phyloP scores from a whole-genome alignment of 148 eudicot genomes.

The Cornus suecica region DNA sequence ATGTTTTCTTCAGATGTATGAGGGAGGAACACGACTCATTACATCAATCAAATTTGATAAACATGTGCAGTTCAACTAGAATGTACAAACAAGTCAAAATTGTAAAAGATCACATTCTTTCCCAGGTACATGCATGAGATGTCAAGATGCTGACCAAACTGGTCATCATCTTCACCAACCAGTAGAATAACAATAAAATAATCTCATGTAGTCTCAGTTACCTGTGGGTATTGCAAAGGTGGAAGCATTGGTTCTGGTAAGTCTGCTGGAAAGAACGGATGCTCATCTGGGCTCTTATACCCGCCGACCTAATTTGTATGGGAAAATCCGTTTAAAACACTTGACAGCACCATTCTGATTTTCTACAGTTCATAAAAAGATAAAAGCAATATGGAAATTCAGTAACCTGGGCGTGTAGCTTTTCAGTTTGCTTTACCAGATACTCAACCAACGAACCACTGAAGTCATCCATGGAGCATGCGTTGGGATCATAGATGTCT shows the following conservation, averaged over 20 bases:
- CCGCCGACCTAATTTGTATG: slow-evolving; percentile 48
- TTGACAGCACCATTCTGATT: background rate
- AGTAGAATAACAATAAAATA: background rate
- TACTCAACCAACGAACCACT: slow-evolving; percentile 53
- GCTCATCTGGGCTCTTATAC: slow-evolving; percentile 68
- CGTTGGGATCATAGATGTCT: slow-evolving; percentile 46
- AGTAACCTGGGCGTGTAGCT: slow-evolving; percentile 61
- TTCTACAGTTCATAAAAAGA: slow-evolving; percentile 2
- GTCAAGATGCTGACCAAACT: background rate
- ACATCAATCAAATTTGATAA: background rate
- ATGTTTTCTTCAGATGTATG: background rate
- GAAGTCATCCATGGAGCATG: slow-evolving; percentile 60
- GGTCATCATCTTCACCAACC: background rate
- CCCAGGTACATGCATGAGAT: slow-evolving; percentile 1
- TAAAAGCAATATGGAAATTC: background rate
- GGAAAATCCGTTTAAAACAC: background rate
- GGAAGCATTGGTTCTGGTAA: slow-evolving; percentile 59
- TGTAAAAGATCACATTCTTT: background rate
- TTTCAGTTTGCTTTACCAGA: slow-evolving; percentile 63
- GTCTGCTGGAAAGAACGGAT: slow-evolving; percentile 55
- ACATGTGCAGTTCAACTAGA: background rate
- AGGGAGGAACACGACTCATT: background rate
- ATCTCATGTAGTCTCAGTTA: slow-evolving; percentile 14
- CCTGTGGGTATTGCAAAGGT: slow-evolving; percentile 61
- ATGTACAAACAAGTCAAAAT: background rate